phyloP scores from a whole-genome alignment of 2,329 filamentous ascomycete genomes.

The Tolypocladium nubicola region DNA sequence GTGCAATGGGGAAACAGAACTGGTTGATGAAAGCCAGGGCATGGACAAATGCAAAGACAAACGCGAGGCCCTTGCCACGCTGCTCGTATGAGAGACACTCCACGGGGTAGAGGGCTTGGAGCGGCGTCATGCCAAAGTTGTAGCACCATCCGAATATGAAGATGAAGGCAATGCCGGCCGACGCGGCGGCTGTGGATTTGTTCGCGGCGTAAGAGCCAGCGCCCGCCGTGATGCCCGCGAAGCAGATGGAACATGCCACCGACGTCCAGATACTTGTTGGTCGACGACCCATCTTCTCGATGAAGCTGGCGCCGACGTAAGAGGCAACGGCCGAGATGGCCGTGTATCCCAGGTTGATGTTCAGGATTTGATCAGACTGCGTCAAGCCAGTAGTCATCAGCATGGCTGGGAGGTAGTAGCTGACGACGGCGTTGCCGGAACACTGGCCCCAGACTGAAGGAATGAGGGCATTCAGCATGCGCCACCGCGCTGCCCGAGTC shows the following conservation, averaged over 20 bases:
- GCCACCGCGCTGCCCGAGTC: conserved; percentile 19
- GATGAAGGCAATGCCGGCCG: conserved; percentile 1
- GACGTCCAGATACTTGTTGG: conserved; percentile 8
- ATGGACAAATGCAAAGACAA: conserved; percentile 33
- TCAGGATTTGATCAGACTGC: conserved; percentile 15
- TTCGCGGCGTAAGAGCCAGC: not conserved
- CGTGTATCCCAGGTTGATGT: conserved; percentile 26
- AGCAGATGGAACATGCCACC: conserved; percentile 1
- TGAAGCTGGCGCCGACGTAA: conserved; percentile 27
- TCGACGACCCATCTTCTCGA: conserved; percentile 31
- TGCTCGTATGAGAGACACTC: conserved; percentile 43
- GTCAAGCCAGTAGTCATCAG: conserved; percentile 27
- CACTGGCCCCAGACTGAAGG: conserved; percentile 29
- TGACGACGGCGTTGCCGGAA: conserved; percentile 16
- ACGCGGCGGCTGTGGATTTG: not conserved
- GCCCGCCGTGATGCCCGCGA: conserved; percentile 1
- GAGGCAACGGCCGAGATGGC: conserved; percentile 22
- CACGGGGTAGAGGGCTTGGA: conserved; percentile 36
- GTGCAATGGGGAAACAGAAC: conserved; percentile 33
- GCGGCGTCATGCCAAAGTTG: conserved; percentile 27
- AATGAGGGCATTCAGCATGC: conserved; percentile 22
- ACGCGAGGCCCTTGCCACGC: conserved; percentile 45
- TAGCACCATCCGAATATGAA: conserved; percentile 22
- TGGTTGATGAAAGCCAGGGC: conserved; percentile 24
- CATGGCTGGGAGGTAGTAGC: conserved; percentile 31